Conservation (phyloP, 148 eudicot species). For the Vaccinium myrtillus region DNA sequence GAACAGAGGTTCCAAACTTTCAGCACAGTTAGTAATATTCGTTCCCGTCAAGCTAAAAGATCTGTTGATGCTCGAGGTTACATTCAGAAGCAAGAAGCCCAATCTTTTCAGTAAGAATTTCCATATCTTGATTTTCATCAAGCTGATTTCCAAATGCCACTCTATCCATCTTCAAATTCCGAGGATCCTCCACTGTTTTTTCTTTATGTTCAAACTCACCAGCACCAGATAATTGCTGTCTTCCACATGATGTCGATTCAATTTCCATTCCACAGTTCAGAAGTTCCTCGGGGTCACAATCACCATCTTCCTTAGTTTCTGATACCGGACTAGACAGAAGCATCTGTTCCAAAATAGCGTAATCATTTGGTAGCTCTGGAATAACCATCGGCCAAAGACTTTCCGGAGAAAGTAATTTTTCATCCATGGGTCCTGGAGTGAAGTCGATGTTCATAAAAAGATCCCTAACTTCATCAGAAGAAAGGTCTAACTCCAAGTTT, state of each 20-base stretch:
- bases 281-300: slow-evolving; percentile 19
- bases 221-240: slow-evolving; percentile 12
- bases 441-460: slow-evolving; percentile 46
- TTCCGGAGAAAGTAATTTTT: slow-evolving; percentile 33
- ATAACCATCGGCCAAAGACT: slow-evolving; percentile 30
- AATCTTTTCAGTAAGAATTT: slow-evolving; percentile 38
- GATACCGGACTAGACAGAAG: slow-evolving; percentile 53
- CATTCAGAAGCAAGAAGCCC: slow-evolving; percentile 39
- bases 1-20: neutral
- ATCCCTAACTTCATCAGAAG: slow-evolving; percentile 51
- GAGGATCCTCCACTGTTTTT: neutral
- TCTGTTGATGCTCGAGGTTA: slow-evolving; percentile 5
- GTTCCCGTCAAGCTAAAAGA: neutral
- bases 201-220: neutral
- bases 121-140: slow-evolving; percentile 30
- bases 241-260: slow-evolving; percentile 16
- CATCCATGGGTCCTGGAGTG: slow-evolving; percentile 39
- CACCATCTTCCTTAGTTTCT: slow-evolving; percentile 24
- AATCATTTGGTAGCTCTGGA: slow-evolving; percentile 42
- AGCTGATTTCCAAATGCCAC: neutral
- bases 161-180: slow-evolving; percentile 8
- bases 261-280: slow-evolving; percentile 24
- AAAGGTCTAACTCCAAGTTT: slow-evolving; percentile 37
- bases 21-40: neutral
- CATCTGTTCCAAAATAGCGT: slow-evolving; percentile 48